Evolutionary conservation across 495 filamentous ascomycete genomes (phyloP).

Genomic region (Chaetomium tenue): DNA sequence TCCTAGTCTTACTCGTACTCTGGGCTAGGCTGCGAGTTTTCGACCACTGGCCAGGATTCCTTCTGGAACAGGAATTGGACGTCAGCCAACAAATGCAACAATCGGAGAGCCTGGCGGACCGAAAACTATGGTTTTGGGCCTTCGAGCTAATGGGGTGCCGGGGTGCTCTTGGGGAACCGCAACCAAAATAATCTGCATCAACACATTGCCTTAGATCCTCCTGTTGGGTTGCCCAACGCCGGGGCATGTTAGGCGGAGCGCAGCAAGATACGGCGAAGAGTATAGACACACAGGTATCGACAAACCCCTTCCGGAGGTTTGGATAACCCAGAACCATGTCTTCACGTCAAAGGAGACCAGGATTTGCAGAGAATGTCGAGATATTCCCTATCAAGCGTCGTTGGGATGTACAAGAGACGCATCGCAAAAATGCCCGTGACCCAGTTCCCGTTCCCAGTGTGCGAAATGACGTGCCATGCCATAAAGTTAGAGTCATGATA

Average conservation of each 20-base stretch:
- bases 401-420: conserved; percentile 26
- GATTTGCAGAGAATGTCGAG: conserved; percentile 21
- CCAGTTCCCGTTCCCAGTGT: conserved; percentile 21
- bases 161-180: background rate
- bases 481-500: conserved; percentile 18
- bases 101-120: background rate
- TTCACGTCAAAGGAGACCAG: background rate
- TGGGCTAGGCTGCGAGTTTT: conserved; percentile 19
- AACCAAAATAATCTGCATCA: background rate
- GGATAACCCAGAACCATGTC: background rate
- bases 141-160: background rate
- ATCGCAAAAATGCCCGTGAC: conserved; percentile 22
- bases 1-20: conserved; percentile 9
- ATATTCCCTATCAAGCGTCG: conserved; percentile 25
- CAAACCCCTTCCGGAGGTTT: background rate
- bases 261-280: background rate
- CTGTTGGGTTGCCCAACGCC: background rate
- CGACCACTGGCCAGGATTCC: conserved; percentile 19
- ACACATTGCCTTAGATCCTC: background rate
- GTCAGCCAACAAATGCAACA: background rate
- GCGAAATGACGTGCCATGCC: conserved; percentile 28
- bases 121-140: background rate
- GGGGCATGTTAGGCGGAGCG: background rate
- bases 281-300: background rate
- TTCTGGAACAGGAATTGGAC: conserved; percentile 11